Evolutionary conservation across 2,329 filamentous ascomycete genomes (phyloP), one percentile per base, ranked within the genome.

Genomic region (Phaeomoniella chlamydospora): DNA sequence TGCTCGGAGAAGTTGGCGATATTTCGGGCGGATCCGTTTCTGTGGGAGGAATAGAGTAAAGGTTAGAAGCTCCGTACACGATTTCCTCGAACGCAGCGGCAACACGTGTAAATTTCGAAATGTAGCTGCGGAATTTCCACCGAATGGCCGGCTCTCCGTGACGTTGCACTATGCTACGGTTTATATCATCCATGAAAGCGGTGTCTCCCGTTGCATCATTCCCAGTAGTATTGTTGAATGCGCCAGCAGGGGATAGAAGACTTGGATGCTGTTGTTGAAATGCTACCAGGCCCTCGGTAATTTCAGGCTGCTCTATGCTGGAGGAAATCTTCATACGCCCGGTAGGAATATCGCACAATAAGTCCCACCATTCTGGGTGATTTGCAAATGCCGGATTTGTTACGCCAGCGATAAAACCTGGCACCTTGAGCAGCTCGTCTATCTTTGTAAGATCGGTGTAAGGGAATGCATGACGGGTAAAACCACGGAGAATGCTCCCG

Each of bases 361-460:
- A 62, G 57, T 98, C 90, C 90, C 90, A 98, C 90, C 90, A 98
- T 54, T 94, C 87, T 0, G 82, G 83, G 50, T 96, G 88, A 50
- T 86, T 76, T 42, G 88, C 86, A 54, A 98, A 98, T 0, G 86
- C 88, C 4, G 90, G 90, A 52, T 98, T 98, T 1, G 88, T 98
- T 29, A 98, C 90, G 39, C 90, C 90, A 2, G 90, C 90, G 48
- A 98, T 94, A 58, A 98, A 98, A 2, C 90, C 90, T 4, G 90
- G 88, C 0, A 98, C 90, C 49, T 92, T 88, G 33, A 98, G 70
- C 9, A 98, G 70, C 53, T 96, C 90, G 46, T 98, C 90, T 40
- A 98, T 87, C 60, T 98, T 98, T 44, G 86, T 94, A 31, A 98
- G 68, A 61, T 98, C 90, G 1, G 90, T 98, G 53, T 98, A 98